phyloP scores from a whole-genome alignment of 495 filamentous ascomycete genomes.

The Clavariopsis aquatica region DNA sequence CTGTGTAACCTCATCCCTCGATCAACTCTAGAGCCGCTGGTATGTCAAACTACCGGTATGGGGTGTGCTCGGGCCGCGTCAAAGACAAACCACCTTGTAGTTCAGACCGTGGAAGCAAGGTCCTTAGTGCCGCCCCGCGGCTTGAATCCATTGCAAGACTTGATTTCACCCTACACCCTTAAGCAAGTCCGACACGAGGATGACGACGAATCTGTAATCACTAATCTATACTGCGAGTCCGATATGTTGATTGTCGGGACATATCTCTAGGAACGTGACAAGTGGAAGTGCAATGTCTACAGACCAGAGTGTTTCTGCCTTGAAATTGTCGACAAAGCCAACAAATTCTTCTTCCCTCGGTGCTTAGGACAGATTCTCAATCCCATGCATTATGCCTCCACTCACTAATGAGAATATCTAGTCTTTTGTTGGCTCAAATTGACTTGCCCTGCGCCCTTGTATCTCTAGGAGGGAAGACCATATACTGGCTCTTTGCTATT shows the following conservation, averaged over 20 bases:
- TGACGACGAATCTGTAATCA: neutral
- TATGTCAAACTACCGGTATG: too few relatives aligned
- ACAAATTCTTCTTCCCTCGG: neutral
- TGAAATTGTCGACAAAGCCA: neutral
- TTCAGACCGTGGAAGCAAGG: too few relatives aligned
- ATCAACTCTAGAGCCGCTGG: neutral
- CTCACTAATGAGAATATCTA: too few relatives aligned
- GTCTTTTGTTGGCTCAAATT: too few relatives aligned
- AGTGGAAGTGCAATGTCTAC: slow-evolving; percentile 16
- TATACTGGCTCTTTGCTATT: too few relatives aligned
- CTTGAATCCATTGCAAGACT: neutral
- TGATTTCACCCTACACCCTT: neutral
- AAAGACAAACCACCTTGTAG: too few relatives aligned
- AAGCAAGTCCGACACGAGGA: neutral
- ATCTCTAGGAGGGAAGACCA: too few relatives aligned
- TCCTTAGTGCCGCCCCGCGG: too few relatives aligned
- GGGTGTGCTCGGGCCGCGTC: too few relatives aligned
- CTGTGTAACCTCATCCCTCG: neutral
- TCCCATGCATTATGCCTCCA: too few relatives aligned
- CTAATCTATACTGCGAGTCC: neutral
- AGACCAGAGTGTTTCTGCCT: slow-evolving; percentile 11
- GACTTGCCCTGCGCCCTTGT: too few relatives aligned
- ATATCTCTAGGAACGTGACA: neutral
- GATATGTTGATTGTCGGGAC: neutral
- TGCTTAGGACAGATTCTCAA: neutral